Conservation (phyloP, 768 basidiomycete genomes). For the Leccinum variicolor region DNA sequence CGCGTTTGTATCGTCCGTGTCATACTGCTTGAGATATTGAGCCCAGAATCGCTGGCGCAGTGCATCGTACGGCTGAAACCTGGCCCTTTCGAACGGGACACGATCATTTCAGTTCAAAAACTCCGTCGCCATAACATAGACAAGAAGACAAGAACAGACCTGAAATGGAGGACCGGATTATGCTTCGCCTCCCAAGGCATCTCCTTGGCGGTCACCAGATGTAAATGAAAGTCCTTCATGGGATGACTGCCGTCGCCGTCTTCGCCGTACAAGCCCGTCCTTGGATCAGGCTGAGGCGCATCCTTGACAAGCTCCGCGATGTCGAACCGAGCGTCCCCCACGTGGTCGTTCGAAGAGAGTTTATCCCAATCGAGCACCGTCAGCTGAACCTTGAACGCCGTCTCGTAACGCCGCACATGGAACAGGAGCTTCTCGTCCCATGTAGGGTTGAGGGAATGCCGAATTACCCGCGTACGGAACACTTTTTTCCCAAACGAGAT, state of each 20-base stretch:
- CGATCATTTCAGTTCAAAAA: conserved; percentile 2
- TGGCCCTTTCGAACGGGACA: conserved; percentile 52
- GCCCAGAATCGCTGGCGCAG: conserved; percentile 90
- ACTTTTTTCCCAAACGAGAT: conserved; percentile 97
- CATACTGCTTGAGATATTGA: conserved; percentile 86
- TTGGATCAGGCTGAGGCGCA: conserved; percentile 62
- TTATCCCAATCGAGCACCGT: conserved; percentile 97
- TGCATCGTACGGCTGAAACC: conserved; percentile 93
- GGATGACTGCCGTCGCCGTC: conserved; percentile 36
- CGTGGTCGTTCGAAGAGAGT: conserved; percentile 80
- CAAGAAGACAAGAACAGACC: conserved; percentile 35
- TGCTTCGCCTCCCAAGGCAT: conserved; percentile 70
- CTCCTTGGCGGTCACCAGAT: conserved; percentile 58
- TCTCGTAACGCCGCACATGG: conserved; percentile 89
- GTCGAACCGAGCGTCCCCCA: conserved; percentile 75
- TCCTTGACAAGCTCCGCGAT: conserved; percentile 65
- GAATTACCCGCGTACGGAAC: conserved; percentile 86
- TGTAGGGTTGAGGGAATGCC: conserved; percentile 79
- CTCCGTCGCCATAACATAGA: background rate
- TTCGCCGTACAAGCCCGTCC: conserved; percentile 45
- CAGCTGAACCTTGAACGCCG: conserved; percentile 71
- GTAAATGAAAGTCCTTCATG: conserved; percentile 73
- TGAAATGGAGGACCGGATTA: conserved; percentile 64
- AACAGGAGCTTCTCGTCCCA: conserved; percentile 97
- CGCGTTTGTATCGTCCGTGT: conserved; percentile 72